These are phyloP conservation scores for Excoecaria cochinchinensis DNA, from an alignment of 345 rosid species.

Conservation along the genomic window DNA sequence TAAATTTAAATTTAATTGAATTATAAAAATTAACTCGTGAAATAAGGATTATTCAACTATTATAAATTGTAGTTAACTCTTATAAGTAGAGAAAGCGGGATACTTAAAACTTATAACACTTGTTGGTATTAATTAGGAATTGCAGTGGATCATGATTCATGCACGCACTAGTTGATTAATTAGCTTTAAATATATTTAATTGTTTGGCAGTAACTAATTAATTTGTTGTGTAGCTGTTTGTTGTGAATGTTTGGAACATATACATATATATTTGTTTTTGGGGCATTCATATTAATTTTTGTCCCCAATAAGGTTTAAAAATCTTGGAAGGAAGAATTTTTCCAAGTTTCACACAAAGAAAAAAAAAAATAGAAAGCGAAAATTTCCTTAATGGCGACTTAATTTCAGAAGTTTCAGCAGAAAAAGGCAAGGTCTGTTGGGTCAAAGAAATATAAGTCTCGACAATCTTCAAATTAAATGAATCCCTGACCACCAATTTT, in stretches of 20 bases:
- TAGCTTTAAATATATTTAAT: slow-evolving; percentile 9
- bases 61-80: no score
- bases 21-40: no score
- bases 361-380: neutral
- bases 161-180: neutral
- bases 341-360: slow-evolving; percentile 6
- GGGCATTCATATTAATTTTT: slow-evolving; percentile 11
- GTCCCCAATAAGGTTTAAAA: slow-evolving; percentile 1
- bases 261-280: slow-evolving; percentile 22
- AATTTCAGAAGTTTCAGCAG: neutral
- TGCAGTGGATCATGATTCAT: no score
- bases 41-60: no score
- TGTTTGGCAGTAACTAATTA: slow-evolving; percentile 7
- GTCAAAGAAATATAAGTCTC: neutral
- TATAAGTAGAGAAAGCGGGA: no score
- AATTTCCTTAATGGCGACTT: slow-evolving; percentile 6
- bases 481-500: neutral
- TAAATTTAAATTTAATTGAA: no score
- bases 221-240: slow-evolving; percentile 48
- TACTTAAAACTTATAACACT: no score
- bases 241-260: slow-evolving; percentile 45
- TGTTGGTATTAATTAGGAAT: no score
- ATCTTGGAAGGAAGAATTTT: slow-evolving; percentile 2
- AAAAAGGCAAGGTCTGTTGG: neutral
- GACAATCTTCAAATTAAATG: neutral